Evolutionary conservation across 768 basidiomycete species (phyloP).

Genomic region (Cyclocybe cylindracea): DNA sequence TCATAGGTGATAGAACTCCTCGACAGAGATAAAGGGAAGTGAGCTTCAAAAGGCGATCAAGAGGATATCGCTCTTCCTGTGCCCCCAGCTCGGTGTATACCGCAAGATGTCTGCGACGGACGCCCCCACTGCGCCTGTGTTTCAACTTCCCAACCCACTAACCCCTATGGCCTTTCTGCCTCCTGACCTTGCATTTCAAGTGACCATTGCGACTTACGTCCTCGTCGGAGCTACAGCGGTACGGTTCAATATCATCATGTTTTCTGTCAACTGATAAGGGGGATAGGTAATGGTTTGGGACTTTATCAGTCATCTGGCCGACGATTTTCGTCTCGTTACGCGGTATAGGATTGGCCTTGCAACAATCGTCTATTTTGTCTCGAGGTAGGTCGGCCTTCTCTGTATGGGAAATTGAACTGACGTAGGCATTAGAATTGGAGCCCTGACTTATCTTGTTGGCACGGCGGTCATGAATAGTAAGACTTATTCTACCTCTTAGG

Average conservation of each 20-base stretch:
- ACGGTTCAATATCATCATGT: neutral
- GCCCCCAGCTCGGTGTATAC: neutral
- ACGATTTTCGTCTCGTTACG: neutral
- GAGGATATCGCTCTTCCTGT: neutral
- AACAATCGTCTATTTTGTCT: too few species aligned
- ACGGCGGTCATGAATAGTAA: too few species aligned
- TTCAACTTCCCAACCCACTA: conserved; percentile 10
- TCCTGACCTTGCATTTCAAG: conserved; percentile 12
- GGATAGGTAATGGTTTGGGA: conserved; percentile 1
- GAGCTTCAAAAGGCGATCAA: too few species aligned
- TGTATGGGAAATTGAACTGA: too few species aligned
- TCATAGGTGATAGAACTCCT: too few species aligned
- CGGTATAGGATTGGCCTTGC: neutral
- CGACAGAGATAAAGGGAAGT: too few species aligned
- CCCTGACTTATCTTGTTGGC: too few species aligned
- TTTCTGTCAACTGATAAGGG: neutral
- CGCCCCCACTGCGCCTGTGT: too few species aligned
- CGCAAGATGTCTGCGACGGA: neutral
- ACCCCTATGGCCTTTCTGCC: conserved; percentile 18
- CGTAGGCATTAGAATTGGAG: too few species aligned
- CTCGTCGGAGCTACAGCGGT: conserved; percentile 13
- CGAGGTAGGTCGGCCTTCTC: too few species aligned
- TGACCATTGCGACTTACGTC: conserved; percentile 11
- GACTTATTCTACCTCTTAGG: too few species aligned
- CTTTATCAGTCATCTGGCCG: neutral